phyloP scores from a whole-genome alignment of 805 yeast genomes.

The Nakazawaea populi region DNA sequence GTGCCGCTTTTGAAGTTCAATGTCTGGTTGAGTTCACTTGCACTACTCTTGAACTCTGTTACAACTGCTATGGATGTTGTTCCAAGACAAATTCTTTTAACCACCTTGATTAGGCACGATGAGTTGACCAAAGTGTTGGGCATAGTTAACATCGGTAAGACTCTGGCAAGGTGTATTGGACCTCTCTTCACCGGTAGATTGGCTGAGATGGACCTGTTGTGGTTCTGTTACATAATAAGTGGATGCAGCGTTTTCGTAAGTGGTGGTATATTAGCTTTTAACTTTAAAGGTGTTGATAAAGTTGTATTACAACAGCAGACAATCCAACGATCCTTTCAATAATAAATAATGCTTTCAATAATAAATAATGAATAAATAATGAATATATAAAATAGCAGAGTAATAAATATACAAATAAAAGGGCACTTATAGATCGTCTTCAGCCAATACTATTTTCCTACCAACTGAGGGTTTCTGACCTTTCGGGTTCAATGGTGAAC shows the following conservation, averaged over 20 bases:
- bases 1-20: slow-evolving; percentile 40
- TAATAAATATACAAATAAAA: not conserved
- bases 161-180: slow-evolving; percentile 78
- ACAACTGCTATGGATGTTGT: slow-evolving; percentile 86
- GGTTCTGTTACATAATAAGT: slow-evolving; percentile 47
- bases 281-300: slow-evolving; percentile 34
- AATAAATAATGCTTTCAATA: not conserved
- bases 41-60: slow-evolving; percentile 51
- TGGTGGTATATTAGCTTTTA: slow-evolving; percentile 36
- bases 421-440: slow-evolving; percentile 2
- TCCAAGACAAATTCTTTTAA: slow-evolving; percentile 77
- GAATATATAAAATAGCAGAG: no score
- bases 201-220: slow-evolving; percentile 44
- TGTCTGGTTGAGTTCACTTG: slow-evolving; percentile 37
- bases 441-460: slow-evolving; percentile 3
- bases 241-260: slow-evolving; percentile 46
- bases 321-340: slow-evolving; percentile 1
- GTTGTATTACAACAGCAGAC: slow-evolving; percentile 18
- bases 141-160: slow-evolving; percentile 78
- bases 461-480: slow-evolving; percentile 2
- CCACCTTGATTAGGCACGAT: slow-evolving; percentile 53
- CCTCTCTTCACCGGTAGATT: slow-evolving; percentile 75
- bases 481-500: slow-evolving; percentile 8
- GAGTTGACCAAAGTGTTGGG: slow-evolving; percentile 81
- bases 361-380: not conserved